phyloP scores from a whole-genome alignment of 352 stramenopile genomes.

The Phytophthora agathidicida region DNA sequence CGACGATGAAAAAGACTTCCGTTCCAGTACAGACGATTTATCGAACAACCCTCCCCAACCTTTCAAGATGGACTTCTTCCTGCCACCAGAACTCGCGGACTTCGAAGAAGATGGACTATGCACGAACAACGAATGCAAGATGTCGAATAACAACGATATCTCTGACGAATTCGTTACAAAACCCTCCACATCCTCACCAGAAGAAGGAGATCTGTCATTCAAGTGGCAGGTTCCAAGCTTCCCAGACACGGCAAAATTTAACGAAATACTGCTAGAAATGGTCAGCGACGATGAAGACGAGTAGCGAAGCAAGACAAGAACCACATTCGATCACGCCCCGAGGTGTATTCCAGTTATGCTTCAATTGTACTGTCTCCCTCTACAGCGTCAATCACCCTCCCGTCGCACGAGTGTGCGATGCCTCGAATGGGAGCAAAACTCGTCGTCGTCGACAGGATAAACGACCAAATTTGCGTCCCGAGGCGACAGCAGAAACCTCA shows the following conservation, averaged over 20 bases:
- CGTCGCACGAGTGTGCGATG: slow-evolving; percentile 20
- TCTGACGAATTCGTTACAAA: neutral
- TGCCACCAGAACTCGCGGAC: slow-evolving; percentile 55
- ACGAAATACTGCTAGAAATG: slow-evolving; percentile 26
- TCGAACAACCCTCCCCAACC: neutral
- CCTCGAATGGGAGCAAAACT: neutral
- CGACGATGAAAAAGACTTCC: slow-evolving; percentile 15
- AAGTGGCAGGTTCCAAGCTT: slow-evolving; percentile 37
- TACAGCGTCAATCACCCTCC: too few relatives aligned
- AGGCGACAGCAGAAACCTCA: slow-evolving; percentile 15
- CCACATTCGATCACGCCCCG: too few relatives aligned
- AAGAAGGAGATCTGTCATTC: slow-evolving; percentile 2
- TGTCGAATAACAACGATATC: neutral
- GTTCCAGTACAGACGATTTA: neutral
- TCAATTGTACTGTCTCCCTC: too few relatives aligned
- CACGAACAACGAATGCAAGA: slow-evolving; percentile 5
- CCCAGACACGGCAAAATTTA: slow-evolving; percentile 17
- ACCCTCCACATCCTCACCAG: neutral
- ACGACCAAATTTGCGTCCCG: slow-evolving; percentile 22
- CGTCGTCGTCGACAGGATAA: slow-evolving; percentile 24
- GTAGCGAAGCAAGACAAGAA: too few relatives aligned
- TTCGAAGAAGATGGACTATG: slow-evolving; percentile 67
- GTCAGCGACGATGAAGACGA: slow-evolving; percentile 41
- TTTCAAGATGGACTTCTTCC: slow-evolving; percentile 19
- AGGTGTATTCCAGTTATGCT: too few relatives aligned